Conservation (phyloP, 345 rosid genomes). For the Citrus glauca region DNA sequence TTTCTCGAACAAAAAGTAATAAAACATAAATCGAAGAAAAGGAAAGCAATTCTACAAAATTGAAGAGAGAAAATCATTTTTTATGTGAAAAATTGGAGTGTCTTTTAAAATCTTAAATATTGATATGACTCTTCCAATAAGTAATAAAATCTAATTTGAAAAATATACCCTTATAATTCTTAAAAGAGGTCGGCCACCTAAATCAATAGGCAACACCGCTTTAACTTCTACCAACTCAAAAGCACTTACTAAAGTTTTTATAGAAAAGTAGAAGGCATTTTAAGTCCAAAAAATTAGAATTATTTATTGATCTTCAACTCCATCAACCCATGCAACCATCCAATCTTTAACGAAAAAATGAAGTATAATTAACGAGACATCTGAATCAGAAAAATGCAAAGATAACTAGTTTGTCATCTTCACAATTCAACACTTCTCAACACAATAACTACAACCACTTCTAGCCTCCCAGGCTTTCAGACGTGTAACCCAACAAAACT, state of each 20-base stretch:
- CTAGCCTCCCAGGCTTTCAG: constrained; percentile 99
- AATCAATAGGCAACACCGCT: too few relatives aligned
- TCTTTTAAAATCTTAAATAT: too few relatives aligned
- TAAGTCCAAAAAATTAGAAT: not conserved
- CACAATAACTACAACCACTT: constrained; percentile 90
- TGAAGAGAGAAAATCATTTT: too few relatives aligned
- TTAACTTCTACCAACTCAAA: not conserved
- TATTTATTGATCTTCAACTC: not conserved
- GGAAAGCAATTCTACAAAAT: too few relatives aligned
- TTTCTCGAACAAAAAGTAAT: too few relatives aligned
- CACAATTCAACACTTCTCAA: constrained; percentile 91
- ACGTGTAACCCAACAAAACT: constrained; percentile 60
- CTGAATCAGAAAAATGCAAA: not conserved
- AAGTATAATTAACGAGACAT: not conserved
- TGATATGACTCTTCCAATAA: too few relatives aligned
- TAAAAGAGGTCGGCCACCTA: too few relatives aligned
- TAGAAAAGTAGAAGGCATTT: not conserved
- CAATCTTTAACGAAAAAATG: not conserved
- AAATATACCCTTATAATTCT: too few relatives aligned
- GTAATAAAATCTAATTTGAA: too few relatives aligned
- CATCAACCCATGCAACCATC: constrained; percentile 4
- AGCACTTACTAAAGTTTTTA: not conserved
- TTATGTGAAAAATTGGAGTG: too few relatives aligned
- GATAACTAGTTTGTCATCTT: constrained; percentile 49
- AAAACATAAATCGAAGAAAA: too few relatives aligned